phyloP scores from a whole-genome alignment of 129 eudicot species.

The Artemisia annua region DNA sequence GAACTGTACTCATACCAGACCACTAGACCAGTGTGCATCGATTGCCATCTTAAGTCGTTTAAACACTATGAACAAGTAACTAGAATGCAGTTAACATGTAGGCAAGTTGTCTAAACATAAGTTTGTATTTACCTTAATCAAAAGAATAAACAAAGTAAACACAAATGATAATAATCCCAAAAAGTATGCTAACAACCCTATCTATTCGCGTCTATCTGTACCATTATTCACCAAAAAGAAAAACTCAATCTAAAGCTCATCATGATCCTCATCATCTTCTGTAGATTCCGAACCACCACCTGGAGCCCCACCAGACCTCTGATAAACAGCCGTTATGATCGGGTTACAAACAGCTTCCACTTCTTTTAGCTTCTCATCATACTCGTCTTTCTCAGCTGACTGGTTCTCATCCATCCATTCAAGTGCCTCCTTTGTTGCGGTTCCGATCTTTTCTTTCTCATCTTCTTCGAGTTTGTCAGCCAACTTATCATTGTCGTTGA shows the following conservation, averaged over 20 bases:
- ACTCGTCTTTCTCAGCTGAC: constrained; percentile 54
- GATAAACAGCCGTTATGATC: constrained; percentile 61
- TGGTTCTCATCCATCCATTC: constrained; percentile 65
- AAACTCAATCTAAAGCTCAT: constrained; percentile 42
- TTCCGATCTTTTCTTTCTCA: constrained; percentile 53
- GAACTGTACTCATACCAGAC: too few relatives aligned
- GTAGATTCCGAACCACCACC: constrained; percentile 24
- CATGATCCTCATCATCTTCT: constrained; percentile 49
- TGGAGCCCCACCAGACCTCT: constrained; percentile 54
- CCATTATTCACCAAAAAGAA: not conserved
- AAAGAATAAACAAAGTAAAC: too few relatives aligned
- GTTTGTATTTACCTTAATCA: too few relatives aligned
- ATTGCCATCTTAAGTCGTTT: too few relatives aligned
- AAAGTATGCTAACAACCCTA: too few relatives aligned
- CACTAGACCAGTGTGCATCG: too few relatives aligned
- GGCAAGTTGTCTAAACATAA: too few relatives aligned
- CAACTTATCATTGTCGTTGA: constrained; percentile 52
- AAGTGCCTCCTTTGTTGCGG: constrained; percentile 47
- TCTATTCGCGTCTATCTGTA: too few relatives aligned
- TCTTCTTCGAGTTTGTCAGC: constrained; percentile 55
- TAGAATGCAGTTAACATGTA: too few relatives aligned
- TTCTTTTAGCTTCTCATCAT: constrained; percentile 58
- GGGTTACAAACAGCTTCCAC: constrained; percentile 65
- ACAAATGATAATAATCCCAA: too few relatives aligned
- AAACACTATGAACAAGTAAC: too few relatives aligned